Evolutionary conservation across 495 filamentous ascomycete genomes (phyloP).

Genomic region (Lasiosphaeris hirsuta): DNA sequence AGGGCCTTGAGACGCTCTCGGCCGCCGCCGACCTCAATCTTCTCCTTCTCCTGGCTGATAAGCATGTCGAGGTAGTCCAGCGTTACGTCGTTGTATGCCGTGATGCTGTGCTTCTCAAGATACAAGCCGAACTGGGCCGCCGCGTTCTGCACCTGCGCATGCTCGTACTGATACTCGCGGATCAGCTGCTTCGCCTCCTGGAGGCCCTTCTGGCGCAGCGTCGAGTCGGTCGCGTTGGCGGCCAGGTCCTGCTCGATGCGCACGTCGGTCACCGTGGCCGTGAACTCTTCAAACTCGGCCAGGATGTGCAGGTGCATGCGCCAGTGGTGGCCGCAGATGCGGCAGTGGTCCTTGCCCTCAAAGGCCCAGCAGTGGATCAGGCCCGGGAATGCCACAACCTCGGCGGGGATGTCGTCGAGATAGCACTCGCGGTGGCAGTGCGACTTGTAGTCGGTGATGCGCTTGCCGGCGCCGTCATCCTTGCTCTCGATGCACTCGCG

Average conservation of each 20-base stretch:
- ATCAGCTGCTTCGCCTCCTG: slow-evolving; percentile 17
- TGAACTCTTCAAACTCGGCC: slow-evolving; percentile 26
- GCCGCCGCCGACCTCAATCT: slow-evolving; percentile 2
- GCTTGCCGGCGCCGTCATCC: slow-evolving; percentile 9
- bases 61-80: slow-evolving; percentile 37
- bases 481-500: slow-evolving; percentile 3
- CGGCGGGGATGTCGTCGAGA: slow-evolving; percentile 3
- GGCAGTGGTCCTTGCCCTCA: background rate
- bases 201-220: slow-evolving; percentile 23
- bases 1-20: background rate
- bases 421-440: slow-evolving; percentile 15
- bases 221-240: slow-evolving; percentile 21
- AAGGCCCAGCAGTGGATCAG: slow-evolving; percentile 10
- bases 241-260: slow-evolving; percentile 25
- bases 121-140: slow-evolving; percentile 38
- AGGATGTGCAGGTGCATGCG: slow-evolving; percentile 34
- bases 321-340: slow-evolving; percentile 32
- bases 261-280: slow-evolving; percentile 19
- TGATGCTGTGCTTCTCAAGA: slow-evolving; percentile 36
- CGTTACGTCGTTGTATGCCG: slow-evolving; percentile 39
- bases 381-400: slow-evolving; percentile 2
- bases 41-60: slow-evolving; percentile 23
- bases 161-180: slow-evolving; percentile 30
- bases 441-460: slow-evolving; percentile 10
- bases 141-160: slow-evolving; percentile 29